Evolutionary conservation across 2,329 filamentous ascomycete genomes (phyloP), one percentile per base, ranked within the genome.

Genomic region (Dothideomycetes sp.): DNA sequence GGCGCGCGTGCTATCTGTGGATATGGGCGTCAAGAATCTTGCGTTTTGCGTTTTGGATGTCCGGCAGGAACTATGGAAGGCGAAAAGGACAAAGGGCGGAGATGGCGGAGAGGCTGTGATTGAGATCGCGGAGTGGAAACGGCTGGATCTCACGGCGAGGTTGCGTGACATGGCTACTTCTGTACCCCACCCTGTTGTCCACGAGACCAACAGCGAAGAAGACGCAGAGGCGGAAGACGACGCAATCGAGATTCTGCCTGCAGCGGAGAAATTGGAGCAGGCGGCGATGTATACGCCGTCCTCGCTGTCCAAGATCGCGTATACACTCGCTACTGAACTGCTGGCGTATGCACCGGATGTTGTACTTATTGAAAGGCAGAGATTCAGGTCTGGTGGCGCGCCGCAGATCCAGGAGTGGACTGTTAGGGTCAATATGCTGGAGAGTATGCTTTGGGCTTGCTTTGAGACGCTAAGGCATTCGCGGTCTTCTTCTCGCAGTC

Each of bases 21-120:
- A 93, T 57, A 81, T 91, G 75, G 85, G 85, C 3, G 82, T 93
- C 48, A 77, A 76, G 32, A 93, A 93, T 55, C 65, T 93, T 3
- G 84, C 84, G 1, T 85, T 77, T 55, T 83, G 81, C 47, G 68
- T 84, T 5, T 19, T 58, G 30, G 48, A 54, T 39, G 43, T 48
- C 31, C 34, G 27, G 42, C 44, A 18, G 19, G 9, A n/a, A 24
- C 33, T 14, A 19, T 31, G 22, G 27, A 40, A 35, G 34, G 24
- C 12, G 36, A 52, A 36, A 17, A 14, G 10, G 4, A 4, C 12
- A 5, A 5, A 9, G 12, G 15, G 24, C 22, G 19, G n/a, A 3
- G 16, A 14, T 14, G 19, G 24, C 5, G 30, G 17, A 4, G 33
- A 19, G 4, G 31, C 37, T 3, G 19, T 43, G 17, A 18, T 56